Percentiles rank a stretch among this genome's conserved stretches.
Conservation (phyloP, 2,329 filamentous ascomycete species). For the Orbilia oligospora region DNA sequence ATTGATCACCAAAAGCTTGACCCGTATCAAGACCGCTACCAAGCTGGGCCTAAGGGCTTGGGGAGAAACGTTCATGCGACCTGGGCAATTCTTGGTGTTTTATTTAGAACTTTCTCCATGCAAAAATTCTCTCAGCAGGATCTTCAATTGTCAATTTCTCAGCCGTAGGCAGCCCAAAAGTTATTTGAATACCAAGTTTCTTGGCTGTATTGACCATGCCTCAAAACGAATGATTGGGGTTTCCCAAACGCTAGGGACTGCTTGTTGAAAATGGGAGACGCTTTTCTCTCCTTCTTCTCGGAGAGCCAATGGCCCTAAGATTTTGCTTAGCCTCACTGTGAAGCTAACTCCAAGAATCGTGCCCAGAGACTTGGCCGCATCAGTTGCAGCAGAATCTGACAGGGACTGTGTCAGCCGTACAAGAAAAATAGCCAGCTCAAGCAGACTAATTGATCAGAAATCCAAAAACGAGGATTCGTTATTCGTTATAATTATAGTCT, state of each 20-base stretch:
- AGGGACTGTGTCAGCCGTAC: slow-evolving; percentile 55
- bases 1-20: slow-evolving; percentile 56
- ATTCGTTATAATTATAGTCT: background rate
- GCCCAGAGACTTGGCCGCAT: slow-evolving; percentile 60
- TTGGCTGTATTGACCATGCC: slow-evolving; percentile 50
- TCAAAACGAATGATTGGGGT: slow-evolving; percentile 43
- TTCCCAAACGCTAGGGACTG: slow-evolving; percentile 49
- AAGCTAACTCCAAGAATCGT: slow-evolving; percentile 52
- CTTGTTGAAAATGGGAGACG: slow-evolving; percentile 22
- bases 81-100: slow-evolving; percentile 55
- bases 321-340: slow-evolving; percentile 39
- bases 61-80: slow-evolving; percentile 48
- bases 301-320: slow-evolving; percentile 9
- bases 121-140: slow-evolving; percentile 33
- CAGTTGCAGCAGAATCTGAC: slow-evolving; percentile 50
- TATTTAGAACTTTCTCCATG: slow-evolving; percentile 21
- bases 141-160: slow-evolving; percentile 56
- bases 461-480: slow-evolving; percentile 3
- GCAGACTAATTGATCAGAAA: background rate
- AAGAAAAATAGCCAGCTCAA: slow-evolving; percentile 10
- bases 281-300: background rate
- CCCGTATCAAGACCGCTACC: slow-evolving; percentile 38
- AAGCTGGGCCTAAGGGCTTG: slow-evolving; percentile 43
- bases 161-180: slow-evolving; percentile 57
- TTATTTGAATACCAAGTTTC: slow-evolving; percentile 52